phyloP scores from a whole-genome alignment of 75 land plant species.

The Sequoiadendron giganteum region DNA sequence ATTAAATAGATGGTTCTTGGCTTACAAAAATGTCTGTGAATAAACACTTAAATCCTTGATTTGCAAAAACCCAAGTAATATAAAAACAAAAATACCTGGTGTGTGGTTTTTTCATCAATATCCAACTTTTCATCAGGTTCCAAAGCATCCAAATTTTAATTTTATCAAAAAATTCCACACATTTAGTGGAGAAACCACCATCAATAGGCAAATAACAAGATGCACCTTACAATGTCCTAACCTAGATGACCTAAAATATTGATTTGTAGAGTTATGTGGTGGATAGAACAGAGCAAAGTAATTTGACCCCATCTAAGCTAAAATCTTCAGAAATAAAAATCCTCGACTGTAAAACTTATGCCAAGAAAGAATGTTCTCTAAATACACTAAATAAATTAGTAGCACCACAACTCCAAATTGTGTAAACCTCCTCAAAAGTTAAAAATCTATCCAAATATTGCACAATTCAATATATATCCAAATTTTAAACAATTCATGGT shows the following conservation, averaged over 20 bases:
- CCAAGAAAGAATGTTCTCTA: neutral
- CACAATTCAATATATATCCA: neutral
- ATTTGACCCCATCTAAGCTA: neutral
- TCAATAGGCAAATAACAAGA: neutral
- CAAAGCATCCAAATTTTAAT: neutral
- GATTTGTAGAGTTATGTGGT: too few relatives aligned
- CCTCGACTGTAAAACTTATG: neutral
- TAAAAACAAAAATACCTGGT: too few relatives aligned
- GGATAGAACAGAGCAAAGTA: neutral
- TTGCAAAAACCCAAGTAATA: too few relatives aligned
- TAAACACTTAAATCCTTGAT: too few relatives aligned
- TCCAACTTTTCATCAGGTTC: neutral
- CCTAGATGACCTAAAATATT: too few relatives aligned
- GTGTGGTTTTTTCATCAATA: neutral
- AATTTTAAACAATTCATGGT: neutral
- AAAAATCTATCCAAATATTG: neutral
- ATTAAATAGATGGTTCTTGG: too few relatives aligned
- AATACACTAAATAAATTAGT: neutral
- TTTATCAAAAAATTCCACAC: neutral
- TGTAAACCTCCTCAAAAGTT: neutral
- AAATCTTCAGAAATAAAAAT: neutral
- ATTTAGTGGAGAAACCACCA: neutral
- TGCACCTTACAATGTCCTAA: neutral
- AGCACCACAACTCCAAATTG: neutral
- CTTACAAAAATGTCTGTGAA: too few relatives aligned